These are phyloP conservation scores for Jatropha podagrica DNA, from an alignment of 441 rosid genomes.

Conservation along the genomic window DNA sequence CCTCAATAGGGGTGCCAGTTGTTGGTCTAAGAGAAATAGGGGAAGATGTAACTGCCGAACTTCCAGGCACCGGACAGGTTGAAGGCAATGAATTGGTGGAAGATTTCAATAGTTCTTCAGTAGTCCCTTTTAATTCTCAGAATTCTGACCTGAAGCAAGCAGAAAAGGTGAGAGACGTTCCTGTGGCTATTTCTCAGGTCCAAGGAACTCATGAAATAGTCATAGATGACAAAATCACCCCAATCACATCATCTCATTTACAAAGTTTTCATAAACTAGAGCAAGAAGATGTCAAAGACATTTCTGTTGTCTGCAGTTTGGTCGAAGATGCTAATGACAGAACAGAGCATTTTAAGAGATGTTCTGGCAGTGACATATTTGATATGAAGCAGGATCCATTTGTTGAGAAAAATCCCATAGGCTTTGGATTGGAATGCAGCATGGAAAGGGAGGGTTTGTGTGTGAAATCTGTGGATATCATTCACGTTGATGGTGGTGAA, in stretches of 20 bases:
- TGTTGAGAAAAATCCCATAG: slow-evolving; percentile 24
- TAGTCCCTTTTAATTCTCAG: slow-evolving; percentile 25
- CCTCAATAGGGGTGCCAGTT: slow-evolving; percentile 22
- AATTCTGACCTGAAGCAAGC: slow-evolving; percentile 31
- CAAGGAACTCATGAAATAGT: slow-evolving; percentile 29
- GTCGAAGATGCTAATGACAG: slow-evolving; percentile 33
- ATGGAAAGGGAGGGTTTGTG: slow-evolving; percentile 22
- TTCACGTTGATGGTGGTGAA: slow-evolving; percentile 17
- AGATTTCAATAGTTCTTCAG: slow-evolving; percentile 22
- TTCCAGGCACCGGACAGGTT: slow-evolving; percentile 26
- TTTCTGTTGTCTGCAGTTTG: slow-evolving; percentile 23
- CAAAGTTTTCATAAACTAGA: slow-evolving; percentile 16
- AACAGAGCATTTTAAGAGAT: slow-evolving; percentile 29
- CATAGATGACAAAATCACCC: slow-evolving; percentile 22
- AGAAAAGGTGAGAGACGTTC: slow-evolving; percentile 41
- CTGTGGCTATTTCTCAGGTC: slow-evolving; percentile 35
- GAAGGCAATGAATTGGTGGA: slow-evolving; percentile 30
- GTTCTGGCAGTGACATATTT: slow-evolving; percentile 34
- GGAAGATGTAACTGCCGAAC: slow-evolving; percentile 25
- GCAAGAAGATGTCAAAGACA: slow-evolving; percentile 26
- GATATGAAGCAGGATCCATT: slow-evolving; percentile 38
- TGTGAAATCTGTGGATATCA: slow-evolving; percentile 31
- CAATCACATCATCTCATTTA: slow-evolving; percentile 16
- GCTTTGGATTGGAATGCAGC: slow-evolving; percentile 29
- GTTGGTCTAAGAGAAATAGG: slow-evolving; percentile 33